phyloP scores from a whole-genome alignment of 108 stramenopile genomes.

The Thalassiosira profunda region DNA sequence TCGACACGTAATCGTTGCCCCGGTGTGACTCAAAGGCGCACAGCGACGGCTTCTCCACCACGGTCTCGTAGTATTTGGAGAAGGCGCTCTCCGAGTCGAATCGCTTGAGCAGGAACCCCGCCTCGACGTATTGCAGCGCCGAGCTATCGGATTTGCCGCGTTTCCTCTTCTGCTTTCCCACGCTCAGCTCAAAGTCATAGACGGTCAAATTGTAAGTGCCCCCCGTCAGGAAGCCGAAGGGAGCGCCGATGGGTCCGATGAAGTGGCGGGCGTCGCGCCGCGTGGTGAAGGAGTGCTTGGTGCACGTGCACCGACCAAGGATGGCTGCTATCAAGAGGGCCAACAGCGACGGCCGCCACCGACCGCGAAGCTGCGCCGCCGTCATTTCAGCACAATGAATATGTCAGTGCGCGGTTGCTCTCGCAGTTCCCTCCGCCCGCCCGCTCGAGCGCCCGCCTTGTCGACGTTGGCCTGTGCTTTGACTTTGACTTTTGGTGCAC shows the following conservation, averaged over 20 bases:
- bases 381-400: no score
- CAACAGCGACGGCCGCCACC: no score
- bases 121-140: slow-evolving; percentile 48
- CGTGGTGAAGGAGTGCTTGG: slow-evolving; percentile 66
- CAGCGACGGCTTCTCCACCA: slow-evolving; percentile 47
- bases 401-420: no score
- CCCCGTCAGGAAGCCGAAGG: slow-evolving; percentile 90
- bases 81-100: slow-evolving; percentile 80
- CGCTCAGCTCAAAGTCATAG: slow-evolving; percentile 60
- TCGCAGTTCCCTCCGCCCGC: no score
- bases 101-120: slow-evolving; percentile 74
- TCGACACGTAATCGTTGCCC: slow-evolving; percentile 22
- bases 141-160: slow-evolving; percentile 8
- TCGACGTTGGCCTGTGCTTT: no score
- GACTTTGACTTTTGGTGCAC: no score
- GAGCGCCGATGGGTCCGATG: slow-evolving; percentile 82
- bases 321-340: no score
- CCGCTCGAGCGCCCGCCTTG: no score
- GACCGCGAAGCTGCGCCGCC: no score
- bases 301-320: no score
- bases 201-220: slow-evolving; percentile 85
- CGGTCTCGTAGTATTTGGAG: slow-evolving; percentile 51
- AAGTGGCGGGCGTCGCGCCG: slow-evolving; percentile 56
- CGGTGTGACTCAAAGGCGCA: slow-evolving; percentile 62
- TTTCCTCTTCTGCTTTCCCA: slow-evolving; percentile 30